Base-by-base conservation (phyloP, 2,329 filamentous ascomycete species). In the Colletotrichum spinosum region DNA sequence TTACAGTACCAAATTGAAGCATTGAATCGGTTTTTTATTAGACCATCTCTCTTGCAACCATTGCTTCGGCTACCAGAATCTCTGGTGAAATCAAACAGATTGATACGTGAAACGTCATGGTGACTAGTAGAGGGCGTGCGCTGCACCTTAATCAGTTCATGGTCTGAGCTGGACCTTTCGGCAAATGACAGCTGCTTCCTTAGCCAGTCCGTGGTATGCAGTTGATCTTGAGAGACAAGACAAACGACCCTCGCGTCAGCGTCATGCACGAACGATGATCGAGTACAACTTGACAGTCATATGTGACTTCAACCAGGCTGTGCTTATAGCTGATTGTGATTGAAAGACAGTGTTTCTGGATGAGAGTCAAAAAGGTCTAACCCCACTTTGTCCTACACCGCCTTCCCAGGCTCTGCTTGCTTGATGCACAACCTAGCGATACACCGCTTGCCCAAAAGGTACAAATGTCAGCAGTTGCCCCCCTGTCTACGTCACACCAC, bases 61-160 rank as follows among this genome's bases (percentile, higher is more conserved):
- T 17, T 17, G 17, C 17, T 17, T 17, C 17, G 17, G 17, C 17
- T 17, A 17, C 17, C 17, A 17, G 17, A 17, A 17, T 17, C 17
- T 17, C 17, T 17, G 17, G 17, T 17, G 17, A 17, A 17, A 17
- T 17, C 17, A 17, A 17, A 17, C 17, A 17, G 17, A 17, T 17
- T 17, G 17, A 17, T 17, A 2, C 17, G 2, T 17, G 17, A 17
- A 17, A 17, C 17, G 17, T 17, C 17, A 17, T 17, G 17, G 17
- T 49, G n/a, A 49, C 15, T 49, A 49, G 45, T 49, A 49, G 45
- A 49, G 45, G 15, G 45, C 7, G 45, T 49, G 45, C 15, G 15
- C 45, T 49, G 12, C 12, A 49, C 45, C 15, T 49, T 6, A 8
- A 49, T 49, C 12, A 49, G 7, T 49, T 49, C 12, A 49, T 25